phyloP scores from a whole-genome alignment of 1,139 yeast species.

The Suhomyces bribrorum region DNA sequence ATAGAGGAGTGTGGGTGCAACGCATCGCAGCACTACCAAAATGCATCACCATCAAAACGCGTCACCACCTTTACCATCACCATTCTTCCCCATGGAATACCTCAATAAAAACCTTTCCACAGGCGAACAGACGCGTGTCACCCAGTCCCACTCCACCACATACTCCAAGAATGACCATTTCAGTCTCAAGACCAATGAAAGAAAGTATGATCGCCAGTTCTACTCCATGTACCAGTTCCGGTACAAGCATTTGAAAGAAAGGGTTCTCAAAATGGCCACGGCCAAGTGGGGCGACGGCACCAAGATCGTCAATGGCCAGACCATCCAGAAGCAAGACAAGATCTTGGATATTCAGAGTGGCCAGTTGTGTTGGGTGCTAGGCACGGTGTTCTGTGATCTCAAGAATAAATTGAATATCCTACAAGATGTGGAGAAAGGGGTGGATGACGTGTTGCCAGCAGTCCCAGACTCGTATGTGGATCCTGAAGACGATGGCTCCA shows the following conservation, averaged over 20 bases:
- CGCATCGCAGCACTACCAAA: no score
- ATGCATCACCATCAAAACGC: no score
- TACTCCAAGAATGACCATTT: conserved; percentile 10
- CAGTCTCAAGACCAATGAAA: conserved; percentile 7
- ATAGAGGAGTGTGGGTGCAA: no score
- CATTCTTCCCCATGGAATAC: conserved; percentile 4
- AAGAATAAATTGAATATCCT: conserved; percentile 81
- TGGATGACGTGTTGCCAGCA: conserved; percentile 53
- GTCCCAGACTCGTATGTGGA: conserved; percentile 30
- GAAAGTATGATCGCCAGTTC: conserved; percentile 71
- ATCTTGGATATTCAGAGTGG: conserved; percentile 75
- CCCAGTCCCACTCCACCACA: neutral
- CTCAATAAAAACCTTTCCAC: conserved; percentile 8
- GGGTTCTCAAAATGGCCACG: conserved; percentile 51
- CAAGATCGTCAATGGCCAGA: conserved; percentile 35
- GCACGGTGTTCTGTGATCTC: conserved; percentile 85
- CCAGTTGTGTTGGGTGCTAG: conserved; percentile 83
- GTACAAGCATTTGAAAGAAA: conserved; percentile 51
- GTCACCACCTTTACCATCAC: neutral
- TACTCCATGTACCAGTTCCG: conserved; percentile 73
- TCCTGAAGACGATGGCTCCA: conserved; percentile 14
- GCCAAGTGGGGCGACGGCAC: conserved; percentile 51
- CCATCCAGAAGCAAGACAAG: conserved; percentile 50
- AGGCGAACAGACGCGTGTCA: neutral
- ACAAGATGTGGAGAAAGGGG: conserved; percentile 69